These are phyloP conservation scores for Fonsecaea monophora DNA, from an alignment of 2,329 filamentous ascomycete genomes.

Conservation along the genomic window DNA sequence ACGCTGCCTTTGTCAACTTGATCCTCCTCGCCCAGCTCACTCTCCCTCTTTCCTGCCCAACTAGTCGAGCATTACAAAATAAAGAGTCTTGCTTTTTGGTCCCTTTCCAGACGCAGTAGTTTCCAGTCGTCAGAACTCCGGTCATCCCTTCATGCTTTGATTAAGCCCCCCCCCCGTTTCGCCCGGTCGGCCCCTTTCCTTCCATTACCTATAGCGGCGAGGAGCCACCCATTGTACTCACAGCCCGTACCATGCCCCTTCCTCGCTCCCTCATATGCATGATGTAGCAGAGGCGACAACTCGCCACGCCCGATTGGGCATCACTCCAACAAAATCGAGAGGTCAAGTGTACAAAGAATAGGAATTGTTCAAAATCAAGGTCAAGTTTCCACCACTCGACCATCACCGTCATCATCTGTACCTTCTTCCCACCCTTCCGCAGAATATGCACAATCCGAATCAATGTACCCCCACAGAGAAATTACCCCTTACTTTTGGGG, in stretches of 20 bases:
- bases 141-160: slow-evolving; percentile 34
- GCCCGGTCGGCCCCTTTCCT: slow-evolving; percentile 15
- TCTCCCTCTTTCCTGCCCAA: slow-evolving; percentile 13
- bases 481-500: background rate
- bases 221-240: slow-evolving; percentile 6
- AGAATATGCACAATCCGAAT: slow-evolving; percentile 20
- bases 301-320: slow-evolving; percentile 18
- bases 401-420: background rate
- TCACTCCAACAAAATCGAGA: slow-evolving; percentile 24
- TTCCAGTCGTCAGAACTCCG: slow-evolving; percentile 31
- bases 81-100: slow-evolving; percentile 30
- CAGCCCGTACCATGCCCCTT: slow-evolving; percentile 4
- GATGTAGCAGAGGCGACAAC: slow-evolving; percentile 25
- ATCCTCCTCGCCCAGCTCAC: slow-evolving; percentile 6
- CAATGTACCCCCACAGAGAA: slow-evolving; percentile 10
- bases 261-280: slow-evolving; percentile 34
- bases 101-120: slow-evolving; percentile 10
- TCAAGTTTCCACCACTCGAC: background rate
- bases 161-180: slow-evolving; percentile 26
- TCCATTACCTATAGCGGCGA: slow-evolving; percentile 16
- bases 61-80: slow-evolving; percentile 30
- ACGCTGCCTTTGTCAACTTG: background rate
- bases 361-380: slow-evolving; percentile 28
- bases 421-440: background rate
- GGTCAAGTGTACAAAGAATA: slow-evolving; percentile 36